A percentile compares a stretch with the other conserved stretches of the same genome.
These are phyloP conservation scores for Tylopilus sp. DNA, from an alignment of 768 basidiomycete species.

Conservation along the genomic window DNA sequence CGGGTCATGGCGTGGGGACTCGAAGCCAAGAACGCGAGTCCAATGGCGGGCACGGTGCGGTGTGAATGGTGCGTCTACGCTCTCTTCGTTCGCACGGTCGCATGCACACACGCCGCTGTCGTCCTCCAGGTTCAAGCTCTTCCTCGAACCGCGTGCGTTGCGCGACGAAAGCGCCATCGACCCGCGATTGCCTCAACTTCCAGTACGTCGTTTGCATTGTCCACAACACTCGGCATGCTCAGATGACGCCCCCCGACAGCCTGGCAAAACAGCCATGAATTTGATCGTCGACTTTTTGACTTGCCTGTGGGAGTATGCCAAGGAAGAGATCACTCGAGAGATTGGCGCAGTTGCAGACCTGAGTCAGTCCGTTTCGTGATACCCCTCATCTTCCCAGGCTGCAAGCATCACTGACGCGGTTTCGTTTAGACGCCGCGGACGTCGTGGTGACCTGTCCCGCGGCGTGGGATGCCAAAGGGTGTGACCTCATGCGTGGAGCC, in stretches of 20 bases:
- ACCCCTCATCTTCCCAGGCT: too few species aligned
- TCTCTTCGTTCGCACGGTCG: background rate
- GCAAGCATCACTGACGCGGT: too few species aligned
- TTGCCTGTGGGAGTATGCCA: conserved; percentile 84
- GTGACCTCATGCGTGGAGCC: conserved; percentile 81
- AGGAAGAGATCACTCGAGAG: conserved; percentile 81
- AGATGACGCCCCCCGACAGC: too few species aligned
- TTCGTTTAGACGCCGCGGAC: conserved; percentile 64
- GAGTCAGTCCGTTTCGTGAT: too few species aligned
- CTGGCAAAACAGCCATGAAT: conserved; percentile 72
- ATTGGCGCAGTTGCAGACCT: conserved; percentile 85
- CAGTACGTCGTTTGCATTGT: conserved; percentile 49
- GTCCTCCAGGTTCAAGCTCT: conserved; percentile 74
- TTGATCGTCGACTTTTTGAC: conserved; percentile 81
- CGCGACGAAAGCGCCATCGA: conserved; percentile 70
- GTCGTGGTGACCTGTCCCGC: conserved; percentile 88
- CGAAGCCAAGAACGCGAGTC: conserved; percentile 79
- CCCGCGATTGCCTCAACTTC: conserved; percentile 73
- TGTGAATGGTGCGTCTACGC: conserved; percentile 46
- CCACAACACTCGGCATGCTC: too few species aligned
- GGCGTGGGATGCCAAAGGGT: conserved; percentile 86
- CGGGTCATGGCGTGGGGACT: conserved; percentile 81
- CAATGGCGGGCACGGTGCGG: conserved; percentile 58
- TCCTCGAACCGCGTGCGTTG: conserved; percentile 77
- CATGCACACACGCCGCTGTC: too few species aligned